phyloP scores from a whole-genome alignment of 208 protist species.

The Acanthamoeba lenticulata region DNA sequence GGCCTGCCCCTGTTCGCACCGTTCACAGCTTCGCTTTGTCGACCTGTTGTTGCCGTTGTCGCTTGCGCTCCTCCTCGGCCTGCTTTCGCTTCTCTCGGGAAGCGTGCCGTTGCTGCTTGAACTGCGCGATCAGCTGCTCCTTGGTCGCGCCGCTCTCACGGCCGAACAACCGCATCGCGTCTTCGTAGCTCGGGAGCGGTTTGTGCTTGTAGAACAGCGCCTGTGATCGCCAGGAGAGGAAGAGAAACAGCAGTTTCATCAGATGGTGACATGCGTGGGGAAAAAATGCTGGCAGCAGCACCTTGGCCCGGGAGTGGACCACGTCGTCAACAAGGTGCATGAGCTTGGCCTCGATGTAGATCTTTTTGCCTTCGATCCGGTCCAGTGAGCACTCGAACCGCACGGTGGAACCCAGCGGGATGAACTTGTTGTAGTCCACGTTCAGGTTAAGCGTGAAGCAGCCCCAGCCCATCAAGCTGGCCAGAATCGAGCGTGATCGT shows the following conservation, averaged over 20 bases:
- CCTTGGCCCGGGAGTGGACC: neutral
- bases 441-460: slow-evolving; percentile 60
- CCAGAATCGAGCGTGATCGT: too few species aligned
- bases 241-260: neutral
- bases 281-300: too few species aligned
- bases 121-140: neutral
- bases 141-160: neutral
- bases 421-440: slow-evolving; percentile 45
- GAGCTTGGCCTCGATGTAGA: slow-evolving; percentile 14
- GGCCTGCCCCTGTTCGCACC: too few species aligned
- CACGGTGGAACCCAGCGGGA: slow-evolving; percentile 30
- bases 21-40: too few species aligned
- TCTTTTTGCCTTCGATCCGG: slow-evolving; percentile 25
- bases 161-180: neutral
- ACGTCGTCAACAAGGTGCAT: slow-evolving; percentile 20
- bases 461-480: slow-evolving; percentile 9
- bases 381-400: slow-evolving; percentile 19
- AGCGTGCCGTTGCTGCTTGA: neutral
- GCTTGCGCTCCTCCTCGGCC: neutral
- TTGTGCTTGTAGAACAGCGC: neutral
- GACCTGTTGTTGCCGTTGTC: neutral
- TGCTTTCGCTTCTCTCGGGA: neutral
- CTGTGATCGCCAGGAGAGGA: neutral
- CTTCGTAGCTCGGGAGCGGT: neutral
- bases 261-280: too few species aligned